Percentiles rank a stretch among this genome's conserved stretches.
phyloP scores from a whole-genome alignment of 371 early-diverging fungal genomes.

The Coemansia sp. region DNA sequence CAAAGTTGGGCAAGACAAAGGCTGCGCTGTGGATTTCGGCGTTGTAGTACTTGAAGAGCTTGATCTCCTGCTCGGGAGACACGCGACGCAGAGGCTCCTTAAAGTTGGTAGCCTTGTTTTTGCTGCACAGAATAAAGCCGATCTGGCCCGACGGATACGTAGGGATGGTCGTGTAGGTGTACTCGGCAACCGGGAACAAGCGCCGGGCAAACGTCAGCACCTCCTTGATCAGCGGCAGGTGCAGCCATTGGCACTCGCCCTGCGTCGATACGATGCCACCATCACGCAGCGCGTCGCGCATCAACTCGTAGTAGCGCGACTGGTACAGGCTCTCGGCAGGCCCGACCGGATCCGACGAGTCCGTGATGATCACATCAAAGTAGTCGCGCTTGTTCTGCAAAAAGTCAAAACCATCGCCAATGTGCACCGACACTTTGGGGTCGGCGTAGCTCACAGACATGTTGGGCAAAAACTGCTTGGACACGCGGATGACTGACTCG shows the following conservation, averaged over 20 bases:
- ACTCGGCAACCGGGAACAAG: constrained; percentile 85
- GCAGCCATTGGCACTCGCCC: constrained; percentile 98
- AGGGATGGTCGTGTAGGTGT: constrained; percentile 91
- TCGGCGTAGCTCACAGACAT: constrained; percentile 94
- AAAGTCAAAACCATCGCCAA: constrained; percentile 94
- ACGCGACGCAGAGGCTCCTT: constrained; percentile 76
- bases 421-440: constrained; percentile 88
- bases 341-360: constrained; percentile 96
- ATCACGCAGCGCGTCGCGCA: constrained; percentile 85
- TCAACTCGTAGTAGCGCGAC: constrained; percentile 84
- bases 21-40: constrained; percentile 89
- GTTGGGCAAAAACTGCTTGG: constrained; percentile 87
- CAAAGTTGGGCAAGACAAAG: constrained; percentile 91
- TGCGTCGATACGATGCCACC: constrained; percentile 94
- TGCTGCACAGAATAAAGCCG: constrained; percentile 90
- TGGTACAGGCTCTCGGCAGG: constrained; percentile 95
- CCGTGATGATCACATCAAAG: constrained; percentile 97
- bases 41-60: constrained; percentile 88
- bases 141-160: constrained; percentile 97
- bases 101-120: constrained; percentile 68
- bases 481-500: constrained; percentile 87
- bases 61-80: constrained; percentile 74
- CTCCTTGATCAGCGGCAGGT: constrained; percentile 83
- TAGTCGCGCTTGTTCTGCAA: constrained; percentile 78
- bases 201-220: constrained; percentile 74